Evolutionary conservation across 192 early-diverging fungal genomes (phyloP).

Genomic region (Nowakowskiella sp.): DNA sequence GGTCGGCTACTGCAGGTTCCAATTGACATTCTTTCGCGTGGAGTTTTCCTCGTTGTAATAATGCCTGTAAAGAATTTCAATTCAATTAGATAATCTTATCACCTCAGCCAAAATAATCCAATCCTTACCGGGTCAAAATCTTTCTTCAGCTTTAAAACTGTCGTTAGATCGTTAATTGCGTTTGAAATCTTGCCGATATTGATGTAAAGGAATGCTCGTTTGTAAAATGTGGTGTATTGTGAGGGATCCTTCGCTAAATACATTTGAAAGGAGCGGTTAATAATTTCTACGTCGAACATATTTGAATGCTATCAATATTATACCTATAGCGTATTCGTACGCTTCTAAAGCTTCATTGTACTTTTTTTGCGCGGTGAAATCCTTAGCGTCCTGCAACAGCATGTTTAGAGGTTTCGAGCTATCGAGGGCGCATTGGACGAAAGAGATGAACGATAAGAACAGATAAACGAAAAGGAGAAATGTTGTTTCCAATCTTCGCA

Average conservation of each 20-base stretch:
- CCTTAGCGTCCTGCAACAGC: conserved; percentile 37
- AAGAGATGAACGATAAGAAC: too few relatives aligned
- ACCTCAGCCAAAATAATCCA: background rate
- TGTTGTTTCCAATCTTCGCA: too few relatives aligned
- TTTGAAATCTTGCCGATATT: conserved; percentile 58
- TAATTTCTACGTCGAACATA: conserved; percentile 28
- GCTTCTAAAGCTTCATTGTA: conserved; percentile 53
- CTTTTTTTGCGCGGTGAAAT: conserved; percentile 27
- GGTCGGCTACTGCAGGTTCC: conserved; percentile 50
- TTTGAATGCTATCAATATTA: conserved; percentile 4
- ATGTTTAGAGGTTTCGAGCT: too few relatives aligned
- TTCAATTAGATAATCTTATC: background rate
- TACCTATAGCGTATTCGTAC: conserved; percentile 60
- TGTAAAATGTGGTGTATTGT: conserved; percentile 81
- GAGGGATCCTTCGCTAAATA: conserved; percentile 62
- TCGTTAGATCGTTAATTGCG: conserved; percentile 76
- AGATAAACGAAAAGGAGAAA: too few relatives aligned
- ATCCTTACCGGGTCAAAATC: conserved; percentile 55
- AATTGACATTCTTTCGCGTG: conserved; percentile 63
- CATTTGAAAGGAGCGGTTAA: conserved; percentile 30
- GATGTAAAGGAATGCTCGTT: conserved; percentile 76
- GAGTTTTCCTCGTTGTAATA: conserved; percentile 65
- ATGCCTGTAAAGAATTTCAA: conserved; percentile 28
- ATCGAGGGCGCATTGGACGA: too few relatives aligned
- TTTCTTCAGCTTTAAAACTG: conserved; percentile 68